Conservation (phyloP, 129 eudicot genomes). For the Daucus carota region DH1_v3.0 NC_030384.2:44063001-44063500, state of each 20-base stretch:
- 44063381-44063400: not conserved
- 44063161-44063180: not conserved
- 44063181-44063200: not conserved
- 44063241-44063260: not conserved
- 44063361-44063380: not conserved
- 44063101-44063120: slow-evolving; percentile 80
- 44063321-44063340: not conserved
- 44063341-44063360: not conserved
- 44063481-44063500: not conserved
- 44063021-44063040: slow-evolving; percentile 92
- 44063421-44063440: not conserved
- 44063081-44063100: slow-evolving; percentile 93
- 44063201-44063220: not conserved
- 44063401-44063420: not conserved
- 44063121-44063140: slow-evolving; percentile 29
- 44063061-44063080: slow-evolving; percentile 93
- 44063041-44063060: slow-evolving; percentile 98
- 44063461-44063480: not conserved
- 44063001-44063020: slow-evolving; percentile 98
- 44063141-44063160: not conserved
- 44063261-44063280: not conserved
- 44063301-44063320: not conserved
- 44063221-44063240: not conserved
- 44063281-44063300: not conserved
- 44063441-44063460: not conserved